phyloP scores from a whole-genome alignment of 148 eudicot species.

The Euryodendron excelsum region DNA sequence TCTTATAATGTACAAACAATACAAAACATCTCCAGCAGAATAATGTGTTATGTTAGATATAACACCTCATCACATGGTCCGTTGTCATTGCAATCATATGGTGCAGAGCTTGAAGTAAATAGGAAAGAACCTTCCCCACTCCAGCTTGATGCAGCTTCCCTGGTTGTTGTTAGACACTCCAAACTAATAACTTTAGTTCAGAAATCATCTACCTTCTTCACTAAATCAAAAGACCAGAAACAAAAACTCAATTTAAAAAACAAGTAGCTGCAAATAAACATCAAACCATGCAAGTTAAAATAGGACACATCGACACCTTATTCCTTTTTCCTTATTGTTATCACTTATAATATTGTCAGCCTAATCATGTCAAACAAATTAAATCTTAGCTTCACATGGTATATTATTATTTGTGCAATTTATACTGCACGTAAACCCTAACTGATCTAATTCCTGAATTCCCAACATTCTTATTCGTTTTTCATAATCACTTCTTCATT shows the following conservation, averaged over 20 bases:
- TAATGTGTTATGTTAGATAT: conserved; percentile 10
- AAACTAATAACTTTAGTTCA: neutral
- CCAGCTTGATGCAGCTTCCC: conserved; percentile 77
- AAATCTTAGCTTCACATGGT: neutral
- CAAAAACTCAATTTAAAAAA: neutral
- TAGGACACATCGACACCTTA: neutral
- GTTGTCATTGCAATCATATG: conserved; percentile 76
- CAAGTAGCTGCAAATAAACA: neutral
- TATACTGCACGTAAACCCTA: neutral
- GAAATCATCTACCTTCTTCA: neutral
- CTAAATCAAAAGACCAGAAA: neutral
- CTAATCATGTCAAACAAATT: neutral
- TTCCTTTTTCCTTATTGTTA: neutral
- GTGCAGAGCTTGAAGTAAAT: conserved; percentile 92
- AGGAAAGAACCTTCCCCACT: conserved; percentile 79
- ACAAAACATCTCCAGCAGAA: neutral
- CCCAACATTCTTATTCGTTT: neutral
- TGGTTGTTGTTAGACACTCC: conserved; percentile 23
- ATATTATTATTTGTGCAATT: neutral
- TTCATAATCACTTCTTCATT: neutral
- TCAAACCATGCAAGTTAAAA: neutral
- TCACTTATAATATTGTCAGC: neutral
- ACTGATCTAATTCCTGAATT: neutral
- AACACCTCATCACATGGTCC: conserved; percentile 83
- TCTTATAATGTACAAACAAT: neutral